Percentiles rank a stretch among this genome's conserved stretches.
phyloP scores from a whole-genome alignment of 257 asterid genomes.

The Orobanche coerulescens region DNA sequence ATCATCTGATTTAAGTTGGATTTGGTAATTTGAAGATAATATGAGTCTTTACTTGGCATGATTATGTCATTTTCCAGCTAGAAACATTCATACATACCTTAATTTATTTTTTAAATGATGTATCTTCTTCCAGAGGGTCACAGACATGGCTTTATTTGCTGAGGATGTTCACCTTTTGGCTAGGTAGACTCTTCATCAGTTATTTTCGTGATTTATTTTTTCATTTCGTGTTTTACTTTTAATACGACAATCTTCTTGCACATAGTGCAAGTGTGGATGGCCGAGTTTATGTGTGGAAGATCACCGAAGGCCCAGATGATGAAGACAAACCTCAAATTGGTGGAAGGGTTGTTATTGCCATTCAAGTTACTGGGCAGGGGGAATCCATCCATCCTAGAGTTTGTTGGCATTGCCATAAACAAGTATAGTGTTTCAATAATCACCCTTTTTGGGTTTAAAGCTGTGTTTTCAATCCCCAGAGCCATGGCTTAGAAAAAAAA shows the following conservation, averaged over 20 bases:
- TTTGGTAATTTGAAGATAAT: background rate
- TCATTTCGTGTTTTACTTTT: slow-evolving; percentile 8
- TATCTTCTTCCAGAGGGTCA: slow-evolving; percentile 76
- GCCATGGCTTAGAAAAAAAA: no score
- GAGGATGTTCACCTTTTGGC: slow-evolving; percentile 98
- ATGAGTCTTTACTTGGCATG: slow-evolving; percentile 6
- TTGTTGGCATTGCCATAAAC: slow-evolving; percentile 99
- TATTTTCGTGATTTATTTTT: slow-evolving; percentile 15
- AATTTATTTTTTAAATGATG: slow-evolving; percentile 13
- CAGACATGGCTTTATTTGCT: slow-evolving; percentile 99
- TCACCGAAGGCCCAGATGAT: slow-evolving; percentile 88
- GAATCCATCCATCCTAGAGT: slow-evolving; percentile 87
- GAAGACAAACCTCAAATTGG: slow-evolving; percentile 90
- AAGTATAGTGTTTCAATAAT: slow-evolving; percentile 37
- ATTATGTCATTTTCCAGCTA: background rate
- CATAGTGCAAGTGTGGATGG: slow-evolving; percentile 96
- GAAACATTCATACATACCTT: slow-evolving; percentile 3
- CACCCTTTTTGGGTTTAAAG: background rate
- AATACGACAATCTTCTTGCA: slow-evolving; percentile 23
- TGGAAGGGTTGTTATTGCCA: slow-evolving; percentile 65
- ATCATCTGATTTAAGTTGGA: background rate
- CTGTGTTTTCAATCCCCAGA: background rate
- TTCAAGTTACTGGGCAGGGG: slow-evolving; percentile 80
- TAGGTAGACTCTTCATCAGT: slow-evolving; percentile 42
- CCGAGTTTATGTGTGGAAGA: slow-evolving; percentile 89